Conservation (phyloP, 345 rosid genomes). For the Rubroshorea leprosula region DNA sequence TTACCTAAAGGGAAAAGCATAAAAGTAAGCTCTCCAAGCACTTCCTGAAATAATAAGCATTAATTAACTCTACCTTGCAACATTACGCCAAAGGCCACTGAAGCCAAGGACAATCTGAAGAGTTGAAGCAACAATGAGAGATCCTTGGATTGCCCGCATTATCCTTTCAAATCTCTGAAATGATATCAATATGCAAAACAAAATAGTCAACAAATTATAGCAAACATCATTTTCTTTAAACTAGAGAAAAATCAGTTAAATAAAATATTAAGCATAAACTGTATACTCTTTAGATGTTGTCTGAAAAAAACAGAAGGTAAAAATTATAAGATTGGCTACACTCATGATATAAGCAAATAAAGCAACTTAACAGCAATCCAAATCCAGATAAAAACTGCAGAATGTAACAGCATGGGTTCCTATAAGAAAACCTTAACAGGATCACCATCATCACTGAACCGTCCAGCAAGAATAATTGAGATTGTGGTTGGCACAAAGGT, state of each 20-base stretch:
- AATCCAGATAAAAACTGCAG: slow-evolving; percentile 7
- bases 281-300: not conserved
- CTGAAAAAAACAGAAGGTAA: not conserved
- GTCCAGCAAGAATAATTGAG: slow-evolving; percentile 85
- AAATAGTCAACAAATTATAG: not conserved
- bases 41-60: slow-evolving; percentile 4
- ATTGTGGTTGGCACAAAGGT: slow-evolving; percentile 90
- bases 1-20: not conserved
- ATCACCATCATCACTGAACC: slow-evolving; percentile 52
- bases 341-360: too few relatives aligned
- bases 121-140: slow-evolving; percentile 86
- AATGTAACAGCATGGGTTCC: slow-evolving; percentile 13
- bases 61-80: slow-evolving; percentile 52
- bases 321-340: not conserved
- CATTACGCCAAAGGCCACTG: slow-evolving; percentile 98
- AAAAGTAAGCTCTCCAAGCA: slow-evolving; percentile 1
- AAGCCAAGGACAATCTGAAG: slow-evolving; percentile 97
- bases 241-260: too few relatives aligned
- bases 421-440: slow-evolving; percentile 60
- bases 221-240: too few relatives aligned
- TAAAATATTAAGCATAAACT: too few relatives aligned
- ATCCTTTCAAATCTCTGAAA: slow-evolving; percentile 68
- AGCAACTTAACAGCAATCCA: slow-evolving; percentile 1
- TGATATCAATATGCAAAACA: slow-evolving; percentile 14
- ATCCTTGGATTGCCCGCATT: slow-evolving; percentile 94